Conservation (phyloP, 164 flowering plant genomes). For the Vitis rupestris region DNA sequence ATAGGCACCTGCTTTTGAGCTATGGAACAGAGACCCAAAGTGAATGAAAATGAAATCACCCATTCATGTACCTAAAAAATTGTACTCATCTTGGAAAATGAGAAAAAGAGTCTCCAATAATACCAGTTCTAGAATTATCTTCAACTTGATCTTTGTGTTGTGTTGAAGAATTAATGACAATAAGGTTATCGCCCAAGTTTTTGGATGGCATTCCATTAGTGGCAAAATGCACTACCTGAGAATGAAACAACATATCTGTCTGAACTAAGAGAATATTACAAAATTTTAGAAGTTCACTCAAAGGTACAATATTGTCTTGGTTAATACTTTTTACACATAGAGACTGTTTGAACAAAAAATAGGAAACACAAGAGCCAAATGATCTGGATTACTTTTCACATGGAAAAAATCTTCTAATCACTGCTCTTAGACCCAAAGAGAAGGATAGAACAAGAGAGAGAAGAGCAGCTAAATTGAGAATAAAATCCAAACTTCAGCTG, state of each 20-base stretch:
- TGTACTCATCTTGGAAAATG: neutral
- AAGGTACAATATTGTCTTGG: neutral
- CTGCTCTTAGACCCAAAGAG: neutral
- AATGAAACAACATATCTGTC: neutral
- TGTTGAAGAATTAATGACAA: constrained; percentile 32
- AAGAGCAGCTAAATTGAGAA: neutral
- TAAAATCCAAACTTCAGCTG: neutral
- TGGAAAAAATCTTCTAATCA: neutral
- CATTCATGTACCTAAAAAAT: neutral
- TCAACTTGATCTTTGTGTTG: constrained; percentile 21
- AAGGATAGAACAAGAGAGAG: neutral
- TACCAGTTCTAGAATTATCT: constrained; percentile 29
- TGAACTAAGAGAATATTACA: neutral
- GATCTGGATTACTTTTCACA: too few relatives aligned
- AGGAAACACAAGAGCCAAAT: neutral
- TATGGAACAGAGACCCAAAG: constrained; percentile 20
- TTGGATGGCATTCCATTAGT: constrained; percentile 21
- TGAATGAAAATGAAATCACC: constrained; percentile 1
- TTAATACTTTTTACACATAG: neutral
- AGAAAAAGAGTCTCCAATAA: constrained; percentile 4
- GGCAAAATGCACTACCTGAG: constrained; percentile 48
- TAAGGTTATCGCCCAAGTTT: constrained; percentile 32
- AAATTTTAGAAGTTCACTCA: neutral
- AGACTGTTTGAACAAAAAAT: neutral
- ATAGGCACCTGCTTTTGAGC: constrained; percentile 33